Evolutionary conservation across 1,284 basidiomycete genomes (phyloP).

Genomic region (Moesziomyces antarcticus): DNA sequence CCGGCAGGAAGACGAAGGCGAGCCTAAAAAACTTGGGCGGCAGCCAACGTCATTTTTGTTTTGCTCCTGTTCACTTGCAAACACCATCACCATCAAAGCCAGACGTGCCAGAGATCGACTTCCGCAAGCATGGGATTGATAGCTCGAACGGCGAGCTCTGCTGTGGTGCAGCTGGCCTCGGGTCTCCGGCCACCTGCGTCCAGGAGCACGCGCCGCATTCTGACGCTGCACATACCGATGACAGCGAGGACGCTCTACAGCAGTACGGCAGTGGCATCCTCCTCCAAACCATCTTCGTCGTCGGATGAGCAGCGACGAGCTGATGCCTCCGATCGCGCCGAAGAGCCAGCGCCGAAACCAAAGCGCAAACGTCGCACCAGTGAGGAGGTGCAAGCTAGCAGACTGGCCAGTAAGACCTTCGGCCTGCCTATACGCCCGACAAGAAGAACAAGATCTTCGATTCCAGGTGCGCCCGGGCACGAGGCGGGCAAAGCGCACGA

Average conservation of each 20-base stretch:
- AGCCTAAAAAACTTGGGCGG: background rate
- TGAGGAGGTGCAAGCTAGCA: slow-evolving; percentile 19
- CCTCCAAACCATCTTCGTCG: background rate
- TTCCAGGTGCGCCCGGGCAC: slow-evolving; percentile 1
- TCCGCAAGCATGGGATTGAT: slow-evolving; percentile 3
- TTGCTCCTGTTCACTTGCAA: background rate
- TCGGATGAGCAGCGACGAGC: background rate
- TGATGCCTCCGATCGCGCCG: background rate
- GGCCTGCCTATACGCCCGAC: slow-evolving; percentile 19
- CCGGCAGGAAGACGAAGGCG: slow-evolving; percentile 1
- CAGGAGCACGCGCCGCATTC: background rate
- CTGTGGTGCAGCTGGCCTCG: slow-evolving; percentile 1
- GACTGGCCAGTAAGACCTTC: slow-evolving; percentile 16
- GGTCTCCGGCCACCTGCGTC: slow-evolving; percentile 4
- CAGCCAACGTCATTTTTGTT: background rate
- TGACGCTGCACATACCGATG: background rate
- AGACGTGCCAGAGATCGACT: background rate
- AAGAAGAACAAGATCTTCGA: slow-evolving; percentile 12
- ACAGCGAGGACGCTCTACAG: slow-evolving; percentile 16
- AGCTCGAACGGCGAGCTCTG: slow-evolving; percentile 2
- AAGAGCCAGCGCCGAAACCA: slow-evolving; percentile 3
- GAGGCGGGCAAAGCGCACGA: slow-evolving; percentile 2
- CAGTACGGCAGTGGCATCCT: slow-evolving; percentile 1
- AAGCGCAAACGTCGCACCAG: slow-evolving; percentile 18
- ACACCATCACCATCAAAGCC: background rate